These are phyloP conservation scores for Pseudozyma hubeiensis DNA, from an alignment of 1,284 basidiomycete species.

Conservation along the genomic window DNA sequence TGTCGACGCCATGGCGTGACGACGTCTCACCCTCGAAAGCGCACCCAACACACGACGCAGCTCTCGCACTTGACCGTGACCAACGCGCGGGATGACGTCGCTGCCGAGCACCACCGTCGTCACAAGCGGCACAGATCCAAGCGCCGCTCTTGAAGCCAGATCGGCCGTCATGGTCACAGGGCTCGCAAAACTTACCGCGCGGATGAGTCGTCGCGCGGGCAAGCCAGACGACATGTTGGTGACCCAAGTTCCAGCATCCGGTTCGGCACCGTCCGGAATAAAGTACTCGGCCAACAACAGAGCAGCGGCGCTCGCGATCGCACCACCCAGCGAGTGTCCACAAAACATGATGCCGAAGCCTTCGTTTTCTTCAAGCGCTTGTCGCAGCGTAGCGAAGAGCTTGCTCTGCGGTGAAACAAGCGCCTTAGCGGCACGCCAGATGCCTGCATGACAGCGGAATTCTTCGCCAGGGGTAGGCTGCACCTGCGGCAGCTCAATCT, in stretches of 20 bases:
- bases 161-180: constrained; percentile 64
- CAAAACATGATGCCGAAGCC: constrained; percentile 65
- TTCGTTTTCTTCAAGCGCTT: constrained; percentile 58
- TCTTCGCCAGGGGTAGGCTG: constrained; percentile 47
- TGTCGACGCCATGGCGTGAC: constrained; percentile 41
- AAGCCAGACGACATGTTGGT: constrained; percentile 57
- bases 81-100: constrained; percentile 65
- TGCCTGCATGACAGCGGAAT: constrained; percentile 64
- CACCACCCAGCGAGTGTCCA: constrained; percentile 65
- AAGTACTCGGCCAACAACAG: constrained; percentile 64
- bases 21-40: constrained; percentile 60
- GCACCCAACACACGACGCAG: constrained; percentile 66
- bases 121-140: constrained; percentile 62
- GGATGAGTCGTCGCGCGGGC: constrained; percentile 58
- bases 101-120: constrained; percentile 59
- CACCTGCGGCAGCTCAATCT: constrained; percentile 59
- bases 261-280: constrained; percentile 38
- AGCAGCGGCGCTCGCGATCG: constrained; percentile 64
- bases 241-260: constrained; percentile 55
- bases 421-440: constrained; percentile 63
- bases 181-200: constrained; percentile 66
- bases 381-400: constrained; percentile 55
- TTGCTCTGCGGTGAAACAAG: constrained; percentile 59
- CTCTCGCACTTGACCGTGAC: constrained; percentile 66
- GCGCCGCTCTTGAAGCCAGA: constrained; percentile 52